Evolutionary conservation across 1,139 yeast genomes (phyloP), one percentile per base, ranked within the genome.

Genomic region (Yamadazyma aaseri): DNA sequence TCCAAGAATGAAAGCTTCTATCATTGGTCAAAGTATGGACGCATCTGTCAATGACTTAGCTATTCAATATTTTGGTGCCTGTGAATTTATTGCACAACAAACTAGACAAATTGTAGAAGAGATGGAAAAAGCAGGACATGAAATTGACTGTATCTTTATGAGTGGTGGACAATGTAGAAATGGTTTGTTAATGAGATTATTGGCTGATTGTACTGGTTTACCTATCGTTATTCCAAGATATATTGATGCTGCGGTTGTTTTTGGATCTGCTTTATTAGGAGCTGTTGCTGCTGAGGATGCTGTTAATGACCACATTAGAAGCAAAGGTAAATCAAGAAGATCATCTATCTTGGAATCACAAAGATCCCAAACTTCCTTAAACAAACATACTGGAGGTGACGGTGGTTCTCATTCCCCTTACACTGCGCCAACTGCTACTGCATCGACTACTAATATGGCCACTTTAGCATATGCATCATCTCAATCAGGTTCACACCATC

Each of bases 141-240:
- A 68, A 14, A 77, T 92, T 44, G 67, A 73, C 24, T 75, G 87
- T 30, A 80, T 92, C 42, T 92, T 82, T 62, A 81, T 92, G 80
- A 82, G 95, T 46, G 98, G 98, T 37, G 97, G 98, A 18, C 98
- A 92, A 60, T 89, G 97, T 60, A 78, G 97, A 56, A 92, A 92
- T 60, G 84, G 87, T 13, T 67, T 92, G 44, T 71, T 92, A 44
- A 89, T 94, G 80, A 76, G 95, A 63, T 67, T 90, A 42, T 73
- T 92, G 58, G 96, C 97, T 2, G 95, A 92, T 50, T 85, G 95
- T 53, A 87, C 97, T 1, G 95, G 95, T 3, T 71, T 84, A 63
- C 95, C 97, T n/a, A 79, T 92, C 34, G 76, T 92, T 32, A 86
- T 90, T 47, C 98, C 98, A 33, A 76, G 94, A 54, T 89, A 90